Evolutionary conservation across 2,329 filamentous ascomycete species (phyloP).

Genomic region (Claviceps fusiformis): DNA sequence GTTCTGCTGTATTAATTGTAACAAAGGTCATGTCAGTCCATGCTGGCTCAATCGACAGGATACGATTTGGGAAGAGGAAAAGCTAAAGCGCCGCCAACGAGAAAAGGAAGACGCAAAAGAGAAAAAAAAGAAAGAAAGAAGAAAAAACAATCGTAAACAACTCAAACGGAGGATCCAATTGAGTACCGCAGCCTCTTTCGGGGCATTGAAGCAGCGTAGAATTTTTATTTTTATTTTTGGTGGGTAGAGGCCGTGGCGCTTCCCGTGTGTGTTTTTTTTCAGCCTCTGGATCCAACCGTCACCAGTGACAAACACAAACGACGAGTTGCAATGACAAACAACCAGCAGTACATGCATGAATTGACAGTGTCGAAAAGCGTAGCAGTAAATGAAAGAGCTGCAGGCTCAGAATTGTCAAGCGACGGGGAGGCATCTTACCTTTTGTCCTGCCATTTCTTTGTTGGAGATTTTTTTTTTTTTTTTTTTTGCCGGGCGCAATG

Average conservation of each 20-base stretch:
- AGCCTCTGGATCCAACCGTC: not conserved
- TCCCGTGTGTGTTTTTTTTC: not conserved
- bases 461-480: not conserved
- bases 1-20: slow-evolving; percentile 1
- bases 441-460: slow-evolving; percentile 10
- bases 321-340: not conserved
- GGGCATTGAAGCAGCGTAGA: not conserved
- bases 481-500: not conserved
- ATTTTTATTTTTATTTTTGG: not conserved
- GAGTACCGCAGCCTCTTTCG: not conserved
- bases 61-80: not conserved
- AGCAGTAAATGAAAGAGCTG: not conserved
- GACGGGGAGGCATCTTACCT: slow-evolving; percentile 5
- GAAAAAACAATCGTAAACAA: not conserved
- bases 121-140: not conserved
- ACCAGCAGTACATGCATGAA: not conserved
- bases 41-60: not conserved
- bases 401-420: not conserved
- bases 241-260: not conserved
- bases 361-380: not conserved
- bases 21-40: not conserved
- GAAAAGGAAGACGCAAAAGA: not conserved
- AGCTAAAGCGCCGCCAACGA: not conserved
- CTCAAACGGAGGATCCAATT: not conserved
- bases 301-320: slow-evolving; percentile 3